phyloP scores from a whole-genome alignment of 2,329 filamentous ascomycete genomes.

The Fusarium musae region DNA sequence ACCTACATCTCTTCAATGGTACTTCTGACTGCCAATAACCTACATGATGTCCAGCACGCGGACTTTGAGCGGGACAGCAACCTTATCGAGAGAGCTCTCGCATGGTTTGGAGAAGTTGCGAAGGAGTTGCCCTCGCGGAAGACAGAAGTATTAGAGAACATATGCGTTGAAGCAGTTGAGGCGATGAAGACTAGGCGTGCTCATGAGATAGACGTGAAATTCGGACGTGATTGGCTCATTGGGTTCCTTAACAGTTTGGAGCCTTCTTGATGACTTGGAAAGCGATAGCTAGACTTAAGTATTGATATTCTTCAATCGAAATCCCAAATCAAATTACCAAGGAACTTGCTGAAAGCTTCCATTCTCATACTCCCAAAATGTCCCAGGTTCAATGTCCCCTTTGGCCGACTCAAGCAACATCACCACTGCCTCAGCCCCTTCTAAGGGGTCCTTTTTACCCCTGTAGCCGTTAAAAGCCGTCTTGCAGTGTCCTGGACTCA shows the following conservation, averaged over 20 bases:
- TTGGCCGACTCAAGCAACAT: background rate
- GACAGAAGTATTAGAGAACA: background rate
- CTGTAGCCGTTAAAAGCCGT: slow-evolving; percentile 12
- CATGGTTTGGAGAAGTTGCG: background rate
- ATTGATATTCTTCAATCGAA: background rate
- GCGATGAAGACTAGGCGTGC: background rate
- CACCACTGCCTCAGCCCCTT: background rate
- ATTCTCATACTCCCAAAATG: slow-evolving; percentile 15
- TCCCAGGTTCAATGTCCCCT: background rate
- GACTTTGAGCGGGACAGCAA: background rate
- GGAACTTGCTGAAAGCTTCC: background rate
- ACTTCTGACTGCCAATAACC: background rate
- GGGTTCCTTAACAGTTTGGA: background rate
- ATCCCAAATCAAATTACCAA: background rate
- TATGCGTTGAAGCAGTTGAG: background rate
- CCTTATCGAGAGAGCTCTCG: background rate
- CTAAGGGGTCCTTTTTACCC: background rate
- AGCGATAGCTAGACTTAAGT: background rate
- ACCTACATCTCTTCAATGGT: slow-evolving; percentile 11
- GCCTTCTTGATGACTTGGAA: background rate
- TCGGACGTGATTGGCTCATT: background rate
- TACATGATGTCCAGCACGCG: background rate
- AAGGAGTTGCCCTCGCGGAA: background rate
- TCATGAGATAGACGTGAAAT: background rate
- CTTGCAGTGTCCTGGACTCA: slow-evolving; percentile 13